Base-by-base conservation (phyloP, 139 green algal species). In the Marvania coccoides region DNA sequence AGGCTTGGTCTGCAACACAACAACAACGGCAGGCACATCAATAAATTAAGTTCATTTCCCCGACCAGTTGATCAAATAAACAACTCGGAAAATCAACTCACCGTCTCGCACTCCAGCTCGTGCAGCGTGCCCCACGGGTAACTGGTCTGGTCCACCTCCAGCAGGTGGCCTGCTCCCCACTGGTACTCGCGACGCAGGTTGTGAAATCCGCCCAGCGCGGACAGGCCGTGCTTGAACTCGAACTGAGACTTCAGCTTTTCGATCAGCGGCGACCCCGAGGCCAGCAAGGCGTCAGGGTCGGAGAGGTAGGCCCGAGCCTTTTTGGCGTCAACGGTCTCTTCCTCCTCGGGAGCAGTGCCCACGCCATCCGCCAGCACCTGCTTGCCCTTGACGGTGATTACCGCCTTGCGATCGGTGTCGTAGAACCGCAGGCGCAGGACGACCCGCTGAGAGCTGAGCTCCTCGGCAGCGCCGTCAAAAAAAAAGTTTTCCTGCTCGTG, bases 401-500 rank as follows among this genome's bases (percentile, higher is more conserved):
- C 67, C 5, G 85, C 89, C 57, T 88, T 92, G 39, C 87, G 60
- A 62, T 93, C 79, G 0, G 4, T 60, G 67, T 91, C 71, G 63
- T 93, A 96, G 59, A 96, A 94, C n/a, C 91, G 76, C 24, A 92
- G 47, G 4, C 91, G 80, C 59, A 96, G 76, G 39, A 96, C 83
- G 24, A 83, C 70, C 0, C 75, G 76, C 30, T 71, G 40, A 7
- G 46, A 58, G 66, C 80, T 86, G 9, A 98, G 83, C 82, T 98
- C 90, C 19, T 73, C 29, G 0, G 77, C 58, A 3, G 70, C 45
- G n/a, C 92, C 89, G 57, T 98, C 92, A 45, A 97, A 98, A 63
- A 98, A 98, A 68, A 82, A 89, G 78, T 98, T 98, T 51, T 97
- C 91, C 74, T 97, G 89, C 13, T 76, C 30, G 57, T 94, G 74